Evolutionary conservation across 306 rosid genomes (phyloP), one percentile per base, ranked within the genome.

Genomic region (Inga oerstediana): DNA sequence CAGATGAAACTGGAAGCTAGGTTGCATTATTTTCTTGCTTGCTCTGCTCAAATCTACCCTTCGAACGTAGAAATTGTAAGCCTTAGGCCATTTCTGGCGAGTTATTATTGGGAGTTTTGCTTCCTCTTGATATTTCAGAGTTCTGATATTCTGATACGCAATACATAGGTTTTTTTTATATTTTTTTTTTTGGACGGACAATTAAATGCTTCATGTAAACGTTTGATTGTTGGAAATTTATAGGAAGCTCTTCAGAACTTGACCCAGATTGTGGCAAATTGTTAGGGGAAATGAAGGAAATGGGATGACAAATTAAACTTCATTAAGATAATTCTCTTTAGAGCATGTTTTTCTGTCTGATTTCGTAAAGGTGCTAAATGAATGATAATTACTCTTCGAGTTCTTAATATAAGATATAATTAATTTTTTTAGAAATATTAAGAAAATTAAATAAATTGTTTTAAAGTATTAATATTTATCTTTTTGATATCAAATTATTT

Each of bases 1-100:
- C 37, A 24, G 83, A 86, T 69, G 88, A 82, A 77, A 91, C 78
- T 61, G 39, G 85, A 58, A 43, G 75, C 66, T 88, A 82, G 78
- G 59, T 39, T n/a, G 46, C 69, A 17, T 45, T 56, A 32, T 67
- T 82, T 85, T 86, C 67, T 51, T 78, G 56, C 51, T 72, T 24
- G 27, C 37, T 35, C 59, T 54, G 11, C 56, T 80, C 70, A 66
- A 11, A 71, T 72, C 24, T 45, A 72, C 59, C 46, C 76, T 78
- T 77, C 73, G 78, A 37, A 34, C 34, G 58, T 65, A n/a, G 65
- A 68, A 59, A 5, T 62, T 35, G 61, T 20, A 37, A 72, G 59
- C 49, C 14, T 74, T 66, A 49, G 74, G 17, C 27, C 66, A 54
- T 76, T 3, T 54, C 13, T 74, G 45, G 35, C 20, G n/a, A 35